phyloP scores from a whole-genome alignment of 2,329 filamentous ascomycete species.

The Exophiala mesophila region DNA sequence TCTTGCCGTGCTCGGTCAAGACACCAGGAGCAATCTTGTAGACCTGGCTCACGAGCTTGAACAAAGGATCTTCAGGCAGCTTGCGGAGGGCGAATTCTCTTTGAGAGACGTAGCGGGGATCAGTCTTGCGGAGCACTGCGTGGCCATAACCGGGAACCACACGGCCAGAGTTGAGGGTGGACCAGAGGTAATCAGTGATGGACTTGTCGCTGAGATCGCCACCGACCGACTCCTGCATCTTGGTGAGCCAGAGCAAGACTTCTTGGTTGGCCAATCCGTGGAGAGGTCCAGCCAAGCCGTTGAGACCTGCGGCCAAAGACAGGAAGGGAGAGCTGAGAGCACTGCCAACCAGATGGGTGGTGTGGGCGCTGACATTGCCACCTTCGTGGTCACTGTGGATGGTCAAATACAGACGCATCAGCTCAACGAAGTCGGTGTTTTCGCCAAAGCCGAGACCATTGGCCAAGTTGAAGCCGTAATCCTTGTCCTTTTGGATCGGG shows the following conservation, averaged over 20 bases:
- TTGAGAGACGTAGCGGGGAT: constrained; percentile 97
- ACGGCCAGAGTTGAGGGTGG: constrained; percentile 88
- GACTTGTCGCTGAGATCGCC: constrained; percentile 92
- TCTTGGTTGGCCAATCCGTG: constrained; percentile 99
- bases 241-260: constrained; percentile 96
- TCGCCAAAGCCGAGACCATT: constrained; percentile 97
- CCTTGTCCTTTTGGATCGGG: constrained; percentile 95
- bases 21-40: constrained; percentile 99
- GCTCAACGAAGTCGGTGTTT: constrained; percentile 95
- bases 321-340: constrained; percentile 97
- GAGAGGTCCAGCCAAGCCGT: constrained; percentile 95
- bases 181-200: constrained; percentile 99
- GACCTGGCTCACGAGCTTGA: constrained; percentile 99
- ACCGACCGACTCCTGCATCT: constrained; percentile 96
- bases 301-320: constrained; percentile 90
- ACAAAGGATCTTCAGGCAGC: constrained; percentile 96
- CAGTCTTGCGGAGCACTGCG: constrained; percentile 98
- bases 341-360: constrained; percentile 94
- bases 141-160: constrained; percentile 98
- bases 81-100: constrained; percentile 93
- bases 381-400: constrained; percentile 99
- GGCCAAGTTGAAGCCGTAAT: constrained; percentile 98
- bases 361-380: constrained; percentile 97
- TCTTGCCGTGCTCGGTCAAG: constrained; percentile 99
- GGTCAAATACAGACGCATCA: constrained; percentile 98